A percentile compares a stretch with the other conserved stretches of the same genome.
Conservation (phyloP, 2,329 filamentous ascomycete species). For the Sporothrix variecibatus region DNA sequence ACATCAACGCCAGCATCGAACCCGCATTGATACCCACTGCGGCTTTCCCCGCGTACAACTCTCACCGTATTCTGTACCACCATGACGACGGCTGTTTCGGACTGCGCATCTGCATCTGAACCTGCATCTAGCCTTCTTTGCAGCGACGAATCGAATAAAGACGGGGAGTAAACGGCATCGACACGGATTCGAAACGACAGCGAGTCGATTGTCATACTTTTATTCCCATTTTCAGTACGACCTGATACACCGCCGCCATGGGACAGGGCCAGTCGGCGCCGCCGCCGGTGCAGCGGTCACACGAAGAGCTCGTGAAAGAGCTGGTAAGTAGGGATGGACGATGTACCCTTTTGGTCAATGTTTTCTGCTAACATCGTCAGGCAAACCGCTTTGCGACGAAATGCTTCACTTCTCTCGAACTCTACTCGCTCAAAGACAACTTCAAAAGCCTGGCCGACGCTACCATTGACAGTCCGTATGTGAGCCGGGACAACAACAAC, state of each 20-base stretch:
- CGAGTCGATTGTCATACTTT: background rate
- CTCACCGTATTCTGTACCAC: background rate
- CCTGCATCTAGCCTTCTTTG: background rate
- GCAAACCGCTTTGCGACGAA: conserved; percentile 66
- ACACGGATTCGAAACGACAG: background rate
- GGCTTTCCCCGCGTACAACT: background rate
- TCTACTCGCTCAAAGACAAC: conserved; percentile 73
- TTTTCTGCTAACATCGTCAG: conserved; percentile 40
- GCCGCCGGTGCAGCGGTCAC: conserved; percentile 47
- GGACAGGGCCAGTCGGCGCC: conserved; percentile 55
- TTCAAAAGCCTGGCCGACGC: conserved; percentile 68
- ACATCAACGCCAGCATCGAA: background rate
- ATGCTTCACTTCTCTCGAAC: conserved; percentile 70
- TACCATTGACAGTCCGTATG: conserved; percentile 6
- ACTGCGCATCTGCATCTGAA: conserved; percentile 10
- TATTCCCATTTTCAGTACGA: background rate
- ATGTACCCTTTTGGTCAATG: background rate
- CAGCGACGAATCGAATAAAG: background rate
- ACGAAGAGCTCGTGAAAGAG: conserved; percentile 53
- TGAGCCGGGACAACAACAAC: background rate
- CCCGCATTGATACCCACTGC: background rate
- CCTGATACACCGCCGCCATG: conserved; percentile 40
- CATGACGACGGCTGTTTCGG: conserved; percentile 3
- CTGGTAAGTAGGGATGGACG: conserved; percentile 45
- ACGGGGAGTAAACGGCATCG: background rate